Evolutionary conservation across 805 yeast genomes (phyloP).

Genomic region (Wickerhamiella alocasiicola): DNA sequence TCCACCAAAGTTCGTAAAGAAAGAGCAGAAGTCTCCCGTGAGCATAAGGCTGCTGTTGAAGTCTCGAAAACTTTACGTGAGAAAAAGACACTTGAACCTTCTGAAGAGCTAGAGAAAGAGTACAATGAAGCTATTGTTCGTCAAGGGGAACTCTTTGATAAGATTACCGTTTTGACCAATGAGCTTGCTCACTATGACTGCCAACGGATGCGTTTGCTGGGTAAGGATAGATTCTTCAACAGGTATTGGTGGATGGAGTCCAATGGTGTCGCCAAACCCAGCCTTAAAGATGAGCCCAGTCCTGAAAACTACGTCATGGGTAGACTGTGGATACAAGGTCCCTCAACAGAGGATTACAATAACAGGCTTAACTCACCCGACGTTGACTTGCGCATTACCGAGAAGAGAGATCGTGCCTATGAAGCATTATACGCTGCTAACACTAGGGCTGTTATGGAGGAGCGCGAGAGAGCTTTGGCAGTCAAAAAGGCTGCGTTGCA

Average conservation of each 20-base stretch:
- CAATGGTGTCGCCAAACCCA: slow-evolving; percentile 43
- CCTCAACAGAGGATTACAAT: slow-evolving; percentile 39
- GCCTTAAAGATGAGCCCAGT: neutral
- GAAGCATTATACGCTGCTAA: slow-evolving; percentile 11
- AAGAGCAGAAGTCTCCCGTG: slow-evolving; percentile 52
- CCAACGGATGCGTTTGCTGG: slow-evolving; percentile 64
- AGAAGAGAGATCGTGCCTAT: slow-evolving; percentile 5
- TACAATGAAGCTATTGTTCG: slow-evolving; percentile 23
- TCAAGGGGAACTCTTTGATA: slow-evolving; percentile 36
- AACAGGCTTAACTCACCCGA: slow-evolving; percentile 25
- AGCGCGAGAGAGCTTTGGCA: slow-evolving; percentile 2
- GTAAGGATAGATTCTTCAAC: slow-evolving; percentile 73
- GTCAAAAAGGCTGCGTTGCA: neutral
- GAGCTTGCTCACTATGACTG: slow-evolving; percentile 44
- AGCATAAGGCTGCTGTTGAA: slow-evolving; percentile 42
- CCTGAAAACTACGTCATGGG: slow-evolving; percentile 43
- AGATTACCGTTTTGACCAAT: slow-evolving; percentile 44
- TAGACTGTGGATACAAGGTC: slow-evolving; percentile 85
- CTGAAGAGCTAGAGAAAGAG: slow-evolving; percentile 20
- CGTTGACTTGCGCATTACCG: slow-evolving; percentile 10
- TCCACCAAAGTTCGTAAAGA: slow-evolving; percentile 51
- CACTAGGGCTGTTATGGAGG: slow-evolving; percentile 7
- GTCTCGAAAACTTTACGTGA: slow-evolving; percentile 36
- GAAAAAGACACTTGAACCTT: slow-evolving; percentile 22
- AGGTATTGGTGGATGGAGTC: slow-evolving; percentile 93